Evolutionary conservation across 257 asterid genomes (phyloP).

Genomic region (Forsythia viridissima): DNA sequence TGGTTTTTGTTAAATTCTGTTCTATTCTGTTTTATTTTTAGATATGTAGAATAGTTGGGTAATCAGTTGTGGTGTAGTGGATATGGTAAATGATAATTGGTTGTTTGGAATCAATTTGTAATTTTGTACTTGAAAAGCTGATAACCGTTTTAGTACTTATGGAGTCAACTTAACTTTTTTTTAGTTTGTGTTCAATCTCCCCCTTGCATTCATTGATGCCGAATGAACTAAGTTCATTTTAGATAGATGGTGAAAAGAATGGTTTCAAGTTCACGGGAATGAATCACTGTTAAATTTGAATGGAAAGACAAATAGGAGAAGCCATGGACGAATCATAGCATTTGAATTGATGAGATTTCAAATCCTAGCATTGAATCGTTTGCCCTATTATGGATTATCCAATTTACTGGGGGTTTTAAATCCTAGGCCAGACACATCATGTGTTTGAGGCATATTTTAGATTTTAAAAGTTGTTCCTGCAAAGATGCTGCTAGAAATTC

Average conservation of each 20-base stretch:
- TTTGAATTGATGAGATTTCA: slow-evolving; percentile 4
- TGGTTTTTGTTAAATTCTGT: background rate
- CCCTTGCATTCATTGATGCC: background rate
- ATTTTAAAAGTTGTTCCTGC: background rate
- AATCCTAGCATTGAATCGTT: background rate
- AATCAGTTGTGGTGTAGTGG: too few relatives aligned
- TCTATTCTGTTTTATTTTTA: background rate
- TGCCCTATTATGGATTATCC: background rate
- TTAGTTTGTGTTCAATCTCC: background rate
- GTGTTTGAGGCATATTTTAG: background rate
- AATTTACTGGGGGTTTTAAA: background rate
- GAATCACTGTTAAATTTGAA: background rate
- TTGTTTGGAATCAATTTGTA: background rate
- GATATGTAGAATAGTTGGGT: too few relatives aligned
- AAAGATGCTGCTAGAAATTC: background rate
- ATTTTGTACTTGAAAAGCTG: background rate
- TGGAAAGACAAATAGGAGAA: background rate
- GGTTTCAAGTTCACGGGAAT: background rate
- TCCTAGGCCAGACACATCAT: background rate
- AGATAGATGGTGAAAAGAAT: background rate
- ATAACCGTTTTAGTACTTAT: background rate
- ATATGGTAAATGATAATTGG: background rate
- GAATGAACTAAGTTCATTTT: background rate
- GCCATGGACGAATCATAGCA: background rate
- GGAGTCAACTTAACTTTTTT: background rate